Evolutionary conservation across 1,284 basidiomycete genomes (phyloP).

Genomic region (Moesziomyces sp.): DNA sequence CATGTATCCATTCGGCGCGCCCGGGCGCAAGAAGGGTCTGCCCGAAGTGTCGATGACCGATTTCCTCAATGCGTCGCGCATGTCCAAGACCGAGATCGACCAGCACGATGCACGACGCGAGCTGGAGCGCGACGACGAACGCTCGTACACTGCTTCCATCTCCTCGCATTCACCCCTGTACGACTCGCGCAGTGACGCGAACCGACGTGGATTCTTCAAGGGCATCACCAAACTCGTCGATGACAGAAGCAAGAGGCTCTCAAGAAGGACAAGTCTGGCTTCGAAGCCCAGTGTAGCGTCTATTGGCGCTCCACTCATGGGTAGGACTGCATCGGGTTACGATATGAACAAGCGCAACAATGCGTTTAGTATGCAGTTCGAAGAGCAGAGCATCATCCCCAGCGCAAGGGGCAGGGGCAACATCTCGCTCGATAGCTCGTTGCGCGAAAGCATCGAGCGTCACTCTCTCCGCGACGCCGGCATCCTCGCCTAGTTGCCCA

Average conservation of each 20-base stretch:
- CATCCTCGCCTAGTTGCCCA: not conserved
- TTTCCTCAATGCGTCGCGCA: constrained; percentile 43
- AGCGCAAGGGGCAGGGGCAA: not conserved
- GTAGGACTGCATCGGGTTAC: not conserved
- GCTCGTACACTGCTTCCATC: constrained; percentile 3
- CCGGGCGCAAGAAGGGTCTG: not conserved
- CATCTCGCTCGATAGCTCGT: not conserved
- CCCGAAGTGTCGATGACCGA: constrained; percentile 41
- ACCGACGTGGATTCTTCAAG: constrained; percentile 12
- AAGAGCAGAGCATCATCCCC: constrained; percentile 32
- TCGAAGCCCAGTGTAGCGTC: constrained; percentile 11
- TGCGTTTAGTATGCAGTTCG: not conserved
- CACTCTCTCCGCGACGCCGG: constrained; percentile 14
- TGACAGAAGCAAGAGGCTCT: not conserved
- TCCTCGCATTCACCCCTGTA: constrained; percentile 13
- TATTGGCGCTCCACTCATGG: not conserved
- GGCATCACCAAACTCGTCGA: constrained; percentile 24
- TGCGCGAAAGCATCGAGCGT: constrained; percentile 19
- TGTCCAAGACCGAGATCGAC: constrained; percentile 33
- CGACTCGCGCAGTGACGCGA: constrained; percentile 1
- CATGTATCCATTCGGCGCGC: constrained; percentile 11
- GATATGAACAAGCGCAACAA: not conserved
- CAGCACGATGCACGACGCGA: constrained; percentile 28
- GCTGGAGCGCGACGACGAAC: constrained; percentile 6
- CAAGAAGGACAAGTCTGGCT: not conserved